These are phyloP conservation scores for Phytophthora niederhauseri DNA, from an alignment of 352 stramenopile genomes.

Conservation along the genomic window DNA sequence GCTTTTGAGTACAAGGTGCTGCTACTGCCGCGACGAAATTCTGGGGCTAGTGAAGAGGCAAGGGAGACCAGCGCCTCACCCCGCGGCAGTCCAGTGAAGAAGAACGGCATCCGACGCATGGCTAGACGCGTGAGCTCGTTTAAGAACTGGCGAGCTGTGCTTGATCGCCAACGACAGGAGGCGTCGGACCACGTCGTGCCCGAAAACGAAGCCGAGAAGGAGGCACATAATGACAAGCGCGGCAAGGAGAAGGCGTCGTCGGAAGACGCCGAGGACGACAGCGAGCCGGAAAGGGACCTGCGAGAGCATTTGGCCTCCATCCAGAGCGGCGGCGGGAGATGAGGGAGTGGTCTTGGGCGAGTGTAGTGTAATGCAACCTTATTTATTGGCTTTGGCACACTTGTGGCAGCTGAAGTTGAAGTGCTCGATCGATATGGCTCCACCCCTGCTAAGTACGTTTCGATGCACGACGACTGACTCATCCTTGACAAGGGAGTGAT, in stretches of 20 bases:
- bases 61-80: conserved; percentile 2
- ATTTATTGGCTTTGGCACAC: conserved; percentile 4
- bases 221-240: not conserved
- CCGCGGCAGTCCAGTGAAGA: conserved; percentile 2
- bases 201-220: not conserved
- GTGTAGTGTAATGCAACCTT: not conserved
- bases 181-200: conserved; percentile 1
- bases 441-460: conserved; percentile 23
- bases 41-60: conserved; percentile 16
- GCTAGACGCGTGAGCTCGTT: conserved; percentile 21
- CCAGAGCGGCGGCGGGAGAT: conserved; percentile 41
- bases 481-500: not conserved
- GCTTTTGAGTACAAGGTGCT: conserved; percentile 61
- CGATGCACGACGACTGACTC: conserved; percentile 16
- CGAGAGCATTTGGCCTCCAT: conserved; percentile 53
- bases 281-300: conserved; percentile 41
- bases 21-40: conserved; percentile 26
- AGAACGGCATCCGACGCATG: conserved; percentile 19
- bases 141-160: conserved; percentile 9
- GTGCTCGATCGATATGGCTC: conserved; percentile 13
- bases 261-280: conserved; percentile 26
- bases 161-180: conserved; percentile 9
- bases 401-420: conserved; percentile 13
- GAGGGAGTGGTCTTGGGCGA: not conserved
- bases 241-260: not conserved